A percentile compares a stretch with the other conserved stretches of the same genome.
Conservation (phyloP, 371 early-diverging fungal genomes). For the Mortierella sp. region DNA sequence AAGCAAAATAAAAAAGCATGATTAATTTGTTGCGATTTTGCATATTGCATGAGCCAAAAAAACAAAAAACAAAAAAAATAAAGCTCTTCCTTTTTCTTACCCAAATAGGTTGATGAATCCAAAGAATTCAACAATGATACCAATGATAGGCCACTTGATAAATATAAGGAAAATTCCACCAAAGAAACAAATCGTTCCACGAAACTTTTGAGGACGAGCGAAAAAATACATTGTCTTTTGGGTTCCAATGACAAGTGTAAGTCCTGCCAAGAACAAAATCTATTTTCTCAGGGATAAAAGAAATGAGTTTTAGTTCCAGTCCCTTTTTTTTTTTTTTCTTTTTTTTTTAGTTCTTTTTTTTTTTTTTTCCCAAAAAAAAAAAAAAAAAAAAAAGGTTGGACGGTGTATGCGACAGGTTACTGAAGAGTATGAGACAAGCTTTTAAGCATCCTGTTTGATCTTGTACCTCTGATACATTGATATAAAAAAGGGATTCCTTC, state of each 20-base stretch:
- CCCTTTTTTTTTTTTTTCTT: background rate
- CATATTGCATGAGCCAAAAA: background rate
- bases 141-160: constrained; percentile 88
- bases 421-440: too few species aligned
- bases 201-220: constrained; percentile 81
- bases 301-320: background rate
- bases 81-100: constrained; percentile 58
- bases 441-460: too few species aligned
- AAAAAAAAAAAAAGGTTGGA: background rate
- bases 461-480: too few species aligned
- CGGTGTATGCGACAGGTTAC: background rate
- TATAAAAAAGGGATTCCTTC: too few species aligned
- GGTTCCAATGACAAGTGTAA: constrained; percentile 90
- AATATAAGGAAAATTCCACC: constrained; percentile 93
- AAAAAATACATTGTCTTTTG: constrained; percentile 89
- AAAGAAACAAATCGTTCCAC: constrained; percentile 92
- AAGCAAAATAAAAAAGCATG: background rate
- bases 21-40: background rate
- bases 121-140: constrained; percentile 92
- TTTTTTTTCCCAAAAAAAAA: background rate
- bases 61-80: background rate
- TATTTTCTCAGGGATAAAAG: constrained; percentile 47
- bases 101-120: constrained; percentile 98
- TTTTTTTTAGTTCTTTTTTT: background rate
- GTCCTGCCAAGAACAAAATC: constrained; percentile 92